Base-by-base conservation (phyloP, 2,329 filamentous ascomycete genomes). In the Phaeophleospora eucalypticola region DNA sequence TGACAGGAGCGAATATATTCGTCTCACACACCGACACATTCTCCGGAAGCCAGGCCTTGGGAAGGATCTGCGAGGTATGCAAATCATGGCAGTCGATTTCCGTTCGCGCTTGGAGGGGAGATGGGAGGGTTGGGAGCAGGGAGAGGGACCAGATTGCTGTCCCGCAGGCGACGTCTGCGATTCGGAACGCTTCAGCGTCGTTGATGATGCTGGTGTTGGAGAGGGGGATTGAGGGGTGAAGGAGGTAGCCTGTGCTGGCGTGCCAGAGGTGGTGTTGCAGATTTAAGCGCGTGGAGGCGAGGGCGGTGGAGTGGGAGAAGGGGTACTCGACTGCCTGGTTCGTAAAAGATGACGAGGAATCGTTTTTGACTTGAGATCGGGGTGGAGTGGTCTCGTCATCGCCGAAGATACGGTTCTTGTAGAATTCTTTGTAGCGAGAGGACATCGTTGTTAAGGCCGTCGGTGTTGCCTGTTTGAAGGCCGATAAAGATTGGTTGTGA, bases 211-310 rank as follows among this genome's bases (percentile, higher is more conserved):
- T 38, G 16, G 46, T 38, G 8, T 36, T 10, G 8, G 24, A 45
- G 9, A 51, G 38, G 1, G 40, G 35, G 36, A 66, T 58, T 10
- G 43, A 41, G 2, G 60, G 62, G 40, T 67, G 63, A 7, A 67
- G 49, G 21, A 49, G 56, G 41, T 51, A 65, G 16, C 54, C 48
- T 2, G 61, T 54, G 9, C 54, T 49, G 17, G 60, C 51, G 36
- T 56, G 56, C 59, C 58, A 68, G 4, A 65, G 53, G 24, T 58
- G 60, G 32, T 66, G 60, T 39, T 67, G 62, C 33, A 63, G 48
- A 35, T 65, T 60, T 1, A 65, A 48, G 12, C 55, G 49, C 9
- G 46, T 48, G 12, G 49, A 51, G n/a, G 51, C 49, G 16, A 54
- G 32, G 10, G 49, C 37, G 38, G 56, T 46, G 10, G 42, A 49